Percentiles rank a stretch among this genome's conserved stretches.
These are phyloP conservation scores for Neofusicoccum sp. DNA, from an alignment of 2,329 filamentous ascomycete genomes.

Conservation along the genomic window DNA sequence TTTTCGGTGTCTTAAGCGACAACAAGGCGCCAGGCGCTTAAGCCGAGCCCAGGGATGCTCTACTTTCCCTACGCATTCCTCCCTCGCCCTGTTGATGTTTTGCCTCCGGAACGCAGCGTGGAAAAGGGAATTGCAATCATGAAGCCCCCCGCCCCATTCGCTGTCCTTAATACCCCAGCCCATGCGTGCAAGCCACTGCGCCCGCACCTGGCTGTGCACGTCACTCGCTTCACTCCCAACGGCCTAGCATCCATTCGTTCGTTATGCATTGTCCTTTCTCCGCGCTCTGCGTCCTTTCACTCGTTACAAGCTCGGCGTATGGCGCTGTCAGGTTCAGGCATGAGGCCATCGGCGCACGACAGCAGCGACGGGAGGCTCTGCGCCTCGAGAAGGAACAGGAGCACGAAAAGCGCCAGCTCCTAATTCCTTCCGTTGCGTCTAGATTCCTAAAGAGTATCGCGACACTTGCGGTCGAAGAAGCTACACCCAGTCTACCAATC, in stretches of 20 bases:
- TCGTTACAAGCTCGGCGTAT: neutral
- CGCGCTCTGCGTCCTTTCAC: conserved; percentile 17
- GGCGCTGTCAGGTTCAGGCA: conserved; percentile 7
- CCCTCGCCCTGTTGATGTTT: conserved; percentile 17
- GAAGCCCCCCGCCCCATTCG: neutral
- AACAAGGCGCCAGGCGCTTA: neutral
- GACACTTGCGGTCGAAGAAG: neutral
- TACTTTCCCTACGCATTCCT: neutral
- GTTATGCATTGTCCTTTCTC: conserved; percentile 7
- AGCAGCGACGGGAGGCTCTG: neutral
- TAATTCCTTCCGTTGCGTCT: neutral
- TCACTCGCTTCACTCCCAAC: conserved; percentile 5
- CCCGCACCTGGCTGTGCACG: conserved; percentile 2
- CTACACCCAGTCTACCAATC: neutral
- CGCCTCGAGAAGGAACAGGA: neutral
- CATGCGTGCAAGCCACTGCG: conserved; percentile 1
- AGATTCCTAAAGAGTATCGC: neutral
- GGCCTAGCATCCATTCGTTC: neutral
- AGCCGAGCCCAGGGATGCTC: neutral
- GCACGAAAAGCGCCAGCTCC: conserved; percentile 8
- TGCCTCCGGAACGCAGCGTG: conserved; percentile 1
- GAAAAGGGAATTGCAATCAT: neutral
- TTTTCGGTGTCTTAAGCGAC: no score
- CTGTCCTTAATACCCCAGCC: neutral
- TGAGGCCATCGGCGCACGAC: neutral